phyloP scores from a whole-genome alignment of 2,329 filamentous ascomycete species.

The Gnomoniopsis sp. region DNA sequence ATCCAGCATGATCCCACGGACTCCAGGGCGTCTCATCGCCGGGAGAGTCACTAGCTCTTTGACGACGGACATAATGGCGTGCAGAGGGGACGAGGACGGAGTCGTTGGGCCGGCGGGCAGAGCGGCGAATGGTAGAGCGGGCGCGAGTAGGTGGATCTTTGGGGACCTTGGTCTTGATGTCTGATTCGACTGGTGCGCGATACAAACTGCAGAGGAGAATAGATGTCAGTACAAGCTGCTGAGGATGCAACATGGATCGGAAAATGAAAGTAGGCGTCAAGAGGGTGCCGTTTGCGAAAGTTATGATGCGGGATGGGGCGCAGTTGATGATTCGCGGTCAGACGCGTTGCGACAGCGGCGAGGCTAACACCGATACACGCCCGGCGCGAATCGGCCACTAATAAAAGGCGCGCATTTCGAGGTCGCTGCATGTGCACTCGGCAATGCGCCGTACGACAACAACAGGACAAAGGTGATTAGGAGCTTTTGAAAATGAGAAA shows the following conservation, averaged over 20 bases:
- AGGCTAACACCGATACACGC: neutral
- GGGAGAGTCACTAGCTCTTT: neutral
- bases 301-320: neutral
- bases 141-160: slow-evolving; percentile 24
- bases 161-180: slow-evolving; percentile 25
- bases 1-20: slow-evolving; percentile 8
- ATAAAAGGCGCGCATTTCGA: neutral
- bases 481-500: neutral
- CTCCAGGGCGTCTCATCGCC: slow-evolving; percentile 4
- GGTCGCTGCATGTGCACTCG: neutral
- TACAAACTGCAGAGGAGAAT: slow-evolving; percentile 26
- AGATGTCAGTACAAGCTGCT: neutral
- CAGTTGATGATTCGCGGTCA: neutral
- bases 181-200: slow-evolving; percentile 29
- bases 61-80: slow-evolving; percentile 7
- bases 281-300: neutral
- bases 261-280: neutral
- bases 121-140: slow-evolving; percentile 27
- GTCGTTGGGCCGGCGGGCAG: slow-evolving; percentile 3
- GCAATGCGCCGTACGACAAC: neutral
- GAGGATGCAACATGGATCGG: neutral
- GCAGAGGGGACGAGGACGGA: neutral
- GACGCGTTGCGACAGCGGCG: neutral
- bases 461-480: neutral
- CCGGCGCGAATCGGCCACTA: neutral